Conservation (phyloP, 768 basidiomycete species). For the Psilocybe tampanensis region DNA sequence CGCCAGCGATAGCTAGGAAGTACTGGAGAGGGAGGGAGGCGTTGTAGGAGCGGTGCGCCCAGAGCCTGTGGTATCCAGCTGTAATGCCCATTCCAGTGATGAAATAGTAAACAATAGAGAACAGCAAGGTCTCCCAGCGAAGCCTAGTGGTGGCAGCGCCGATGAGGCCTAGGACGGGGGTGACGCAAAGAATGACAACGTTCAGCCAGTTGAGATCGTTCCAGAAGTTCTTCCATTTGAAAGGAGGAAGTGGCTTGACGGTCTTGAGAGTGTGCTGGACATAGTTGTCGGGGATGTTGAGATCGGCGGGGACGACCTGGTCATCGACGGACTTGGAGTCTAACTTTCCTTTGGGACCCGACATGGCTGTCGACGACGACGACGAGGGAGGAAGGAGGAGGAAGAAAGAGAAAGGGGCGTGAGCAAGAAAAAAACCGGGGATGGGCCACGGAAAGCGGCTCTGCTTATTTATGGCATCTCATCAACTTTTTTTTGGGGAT, state of each 20-base stretch:
- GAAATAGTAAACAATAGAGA: constrained; percentile 41
- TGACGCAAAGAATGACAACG: constrained; percentile 69
- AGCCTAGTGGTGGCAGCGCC: constrained; percentile 70
- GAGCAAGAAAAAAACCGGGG: constrained; percentile 11
- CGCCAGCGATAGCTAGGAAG: constrained; percentile 78
- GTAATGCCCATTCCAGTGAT: constrained; percentile 82
- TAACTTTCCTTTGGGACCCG: constrained; percentile 7
- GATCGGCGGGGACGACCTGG: constrained; percentile 44
- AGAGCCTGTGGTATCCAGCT: constrained; percentile 95
- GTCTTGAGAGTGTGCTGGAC: constrained; percentile 74
- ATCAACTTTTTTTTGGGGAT: constrained; percentile 31
- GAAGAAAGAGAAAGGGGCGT: constrained; percentile 5
- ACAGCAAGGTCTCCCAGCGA: constrained; percentile 72
- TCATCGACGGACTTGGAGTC: constrained; percentile 10
- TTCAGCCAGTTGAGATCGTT: constrained; percentile 79
- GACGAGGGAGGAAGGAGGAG: constrained; percentile 10
- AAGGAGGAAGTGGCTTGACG: constrained; percentile 67
- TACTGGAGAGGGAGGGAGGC: constrained; percentile 87
- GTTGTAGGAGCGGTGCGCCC: constrained; percentile 96
- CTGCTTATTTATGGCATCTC: constrained; percentile 23
- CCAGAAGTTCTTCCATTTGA: constrained; percentile 58
- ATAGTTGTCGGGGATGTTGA: constrained; percentile 81
- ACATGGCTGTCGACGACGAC: constrained; percentile 11
- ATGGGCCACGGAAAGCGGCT: constrained; percentile 8
- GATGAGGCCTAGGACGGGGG: constrained; percentile 72